phyloP scores from a whole-genome alignment of 345 rosid species.

The Citrus glauca region DNA sequence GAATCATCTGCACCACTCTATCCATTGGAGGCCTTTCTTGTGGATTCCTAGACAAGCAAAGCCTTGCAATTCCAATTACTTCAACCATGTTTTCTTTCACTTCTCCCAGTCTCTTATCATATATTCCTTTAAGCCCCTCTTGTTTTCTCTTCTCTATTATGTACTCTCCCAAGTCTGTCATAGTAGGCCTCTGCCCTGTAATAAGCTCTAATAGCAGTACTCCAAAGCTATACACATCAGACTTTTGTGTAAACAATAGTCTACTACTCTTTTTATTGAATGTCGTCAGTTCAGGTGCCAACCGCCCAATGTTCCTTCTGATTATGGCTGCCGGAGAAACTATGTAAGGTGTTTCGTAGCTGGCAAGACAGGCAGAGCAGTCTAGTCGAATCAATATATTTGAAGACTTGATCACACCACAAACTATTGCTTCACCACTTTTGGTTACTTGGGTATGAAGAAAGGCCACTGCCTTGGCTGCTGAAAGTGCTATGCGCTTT shows the following conservation, averaged over 20 bases:
- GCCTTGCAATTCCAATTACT: slow-evolving; percentile 21
- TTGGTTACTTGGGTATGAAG: slow-evolving; percentile 20
- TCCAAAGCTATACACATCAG: slow-evolving; percentile 36
- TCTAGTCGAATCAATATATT: slow-evolving; percentile 25
- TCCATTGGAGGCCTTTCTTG: slow-evolving; percentile 27
- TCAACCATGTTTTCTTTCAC: slow-evolving; percentile 22
- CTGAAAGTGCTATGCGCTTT: slow-evolving; percentile 24
- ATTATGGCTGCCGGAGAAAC: slow-evolving; percentile 20
- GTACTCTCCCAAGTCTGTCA: slow-evolving; percentile 19
- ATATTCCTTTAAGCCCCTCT: slow-evolving; percentile 19
- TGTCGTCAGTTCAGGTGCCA: slow-evolving; percentile 24
- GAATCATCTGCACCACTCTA: slow-evolving; percentile 21
- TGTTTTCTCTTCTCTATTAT: slow-evolving; percentile 7
- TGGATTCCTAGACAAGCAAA: slow-evolving; percentile 14
- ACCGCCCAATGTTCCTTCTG: slow-evolving; percentile 24
- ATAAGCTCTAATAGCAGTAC: slow-evolving; percentile 25
- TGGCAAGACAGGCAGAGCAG: slow-evolving; percentile 24
- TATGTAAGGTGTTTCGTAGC: slow-evolving; percentile 35
- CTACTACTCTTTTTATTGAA: not conserved
- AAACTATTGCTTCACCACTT: slow-evolving; percentile 15
- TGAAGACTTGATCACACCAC: slow-evolving; percentile 29
- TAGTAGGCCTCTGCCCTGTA: slow-evolving; percentile 25
- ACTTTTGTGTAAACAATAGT: slow-evolving; percentile 11
- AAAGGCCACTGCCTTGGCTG: slow-evolving; percentile 28
- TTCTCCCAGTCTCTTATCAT: slow-evolving; percentile 20